Percentiles rank a stretch among this genome's conserved stretches.
phyloP scores from a whole-genome alignment of 2,329 filamentous ascomycete species.

The Rasamsonia emersonii region DNA sequence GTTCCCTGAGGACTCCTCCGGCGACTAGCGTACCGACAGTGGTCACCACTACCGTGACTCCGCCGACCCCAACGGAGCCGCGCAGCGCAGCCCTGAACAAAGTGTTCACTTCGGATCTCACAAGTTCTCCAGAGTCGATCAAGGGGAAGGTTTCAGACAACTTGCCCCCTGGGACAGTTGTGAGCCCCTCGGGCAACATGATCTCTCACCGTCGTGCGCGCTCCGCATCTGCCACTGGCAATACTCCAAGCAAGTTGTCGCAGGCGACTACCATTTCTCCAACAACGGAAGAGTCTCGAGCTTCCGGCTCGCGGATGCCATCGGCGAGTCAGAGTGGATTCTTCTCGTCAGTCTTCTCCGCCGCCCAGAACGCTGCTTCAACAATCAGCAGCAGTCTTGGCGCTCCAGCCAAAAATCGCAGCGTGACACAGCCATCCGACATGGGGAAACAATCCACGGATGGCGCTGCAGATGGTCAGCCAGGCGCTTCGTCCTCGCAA shows the following conservation, averaged over 20 bases:
- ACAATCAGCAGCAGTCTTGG: conserved; percentile 60
- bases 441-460: conserved; percentile 16
- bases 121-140: conserved; percentile 32
- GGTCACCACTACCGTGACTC: conserved; percentile 54
- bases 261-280: conserved; percentile 67
- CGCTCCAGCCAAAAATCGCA: conserved; percentile 40
- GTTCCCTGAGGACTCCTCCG: conserved; percentile 23
- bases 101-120: conserved; percentile 20
- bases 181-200: conserved; percentile 60
- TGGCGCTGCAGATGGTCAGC: conserved; percentile 11
- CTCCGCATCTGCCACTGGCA: conserved; percentile 43
- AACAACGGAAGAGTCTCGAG: conserved; percentile 56
- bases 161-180: conserved; percentile 40
- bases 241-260: conserved; percentile 79
- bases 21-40: conserved; percentile 30
- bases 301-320: conserved; percentile 44
- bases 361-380: conserved; percentile 83
- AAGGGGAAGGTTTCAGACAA: conserved; percentile 15
- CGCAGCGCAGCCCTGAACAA: too few species aligned
- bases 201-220: conserved; percentile 60
- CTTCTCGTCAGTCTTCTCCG: conserved; percentile 88
- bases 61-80: conserved; percentile 52
- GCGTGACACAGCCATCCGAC: conserved; percentile 18
- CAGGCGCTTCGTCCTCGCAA: conserved; percentile 6
- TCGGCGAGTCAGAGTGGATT: conserved; percentile 58